Base-by-base conservation (phyloP, 192 early-diverging fungal species). In the Entomortierella chlamydospora region DNA sequence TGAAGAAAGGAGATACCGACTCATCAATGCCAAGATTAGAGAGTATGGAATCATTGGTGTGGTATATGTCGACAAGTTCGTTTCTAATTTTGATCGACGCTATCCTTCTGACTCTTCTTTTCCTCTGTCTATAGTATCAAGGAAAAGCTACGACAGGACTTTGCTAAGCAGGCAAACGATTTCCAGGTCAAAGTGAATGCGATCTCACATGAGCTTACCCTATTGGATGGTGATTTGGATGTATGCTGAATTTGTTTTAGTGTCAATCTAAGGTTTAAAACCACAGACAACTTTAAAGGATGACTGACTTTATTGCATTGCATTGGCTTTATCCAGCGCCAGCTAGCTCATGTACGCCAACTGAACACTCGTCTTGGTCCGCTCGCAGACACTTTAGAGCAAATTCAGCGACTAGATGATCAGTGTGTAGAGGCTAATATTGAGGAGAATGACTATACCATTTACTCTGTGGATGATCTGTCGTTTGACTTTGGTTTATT, bases 391-490 rank as follows among this genome's bases (percentile, higher is more conserved):
- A 71, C 84, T 0, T 80, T 95, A 26, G 56, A 83, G 52, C 83
- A 83, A 0, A 85, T 96, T 54, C 83, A 90, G 34, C 73, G 83
- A 3, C 69, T 95, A 3, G 89, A 95, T 78, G 64, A 80, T 56
- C 89, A 91, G 29, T 95, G 94, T 66, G 72, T 72, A 0, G 91
- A 94, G 26, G 96, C 96, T 43, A 93, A 95, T 74, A 95, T 96
- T 60, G 95, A 96, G 83, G 93, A 96, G 80, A 95, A 96, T 72
- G 93, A 96, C 79, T 95, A 93, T 68, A 97, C 96, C 9, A 95
- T 97, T 26, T 96, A 93, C 82, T 91, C 94, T 29, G 89, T 93
- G 18, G 95, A 97, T 43, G 97, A 98, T 68, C 81, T 98, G 13
- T 87, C 86, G 29, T 98, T 97, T 71, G 96, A 98, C 55, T 88